These are phyloP conservation scores for Beta vulgaris DNA, from an alignment of 148 eudicot genomes.

Conservation along the genomic window DNA sequence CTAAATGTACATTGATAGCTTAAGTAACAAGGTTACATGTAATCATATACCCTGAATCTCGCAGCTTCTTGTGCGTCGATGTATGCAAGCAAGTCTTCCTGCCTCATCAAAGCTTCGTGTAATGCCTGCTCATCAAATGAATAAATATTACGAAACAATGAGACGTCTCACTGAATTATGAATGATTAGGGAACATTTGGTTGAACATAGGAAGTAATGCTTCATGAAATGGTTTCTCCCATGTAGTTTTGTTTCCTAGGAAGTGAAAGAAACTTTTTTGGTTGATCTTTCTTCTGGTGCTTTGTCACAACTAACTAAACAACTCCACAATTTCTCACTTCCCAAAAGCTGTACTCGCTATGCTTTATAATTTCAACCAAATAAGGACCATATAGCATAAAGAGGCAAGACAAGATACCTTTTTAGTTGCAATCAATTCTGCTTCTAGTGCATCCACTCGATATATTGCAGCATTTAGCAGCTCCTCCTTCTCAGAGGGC, in stretches of 20 bases:
- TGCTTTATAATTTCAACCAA: too few relatives aligned
- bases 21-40: not conserved
- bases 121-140: slow-evolving; percentile 47
- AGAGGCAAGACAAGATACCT: slow-evolving; percentile 40
- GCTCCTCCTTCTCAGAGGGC: slow-evolving; percentile 70
- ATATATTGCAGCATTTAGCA: slow-evolving; percentile 65
- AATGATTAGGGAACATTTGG: too few relatives aligned
- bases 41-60: slow-evolving; percentile 39
- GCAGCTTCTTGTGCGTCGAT: slow-evolving; percentile 53
- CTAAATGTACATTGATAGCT: not conserved
- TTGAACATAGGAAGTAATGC: too few relatives aligned
- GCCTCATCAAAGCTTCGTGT: slow-evolving; percentile 72
- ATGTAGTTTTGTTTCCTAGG: too few relatives aligned
- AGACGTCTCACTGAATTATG: too few relatives aligned
- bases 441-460: slow-evolving; percentile 84
- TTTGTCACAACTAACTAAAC: too few relatives aligned
- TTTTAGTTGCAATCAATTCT: slow-evolving; percentile 62
- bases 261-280: too few relatives aligned
- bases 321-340: too few relatives aligned
- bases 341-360: too few relatives aligned
- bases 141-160: not conserved
- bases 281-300: too few relatives aligned
- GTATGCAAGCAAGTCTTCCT: slow-evolving; percentile 68
- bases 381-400: not conserved
- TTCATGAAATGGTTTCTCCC: too few relatives aligned